Base-by-base conservation (phyloP, 1,284 basidiomycete genomes). In the Tetrapyrgos nigripes region DNA sequence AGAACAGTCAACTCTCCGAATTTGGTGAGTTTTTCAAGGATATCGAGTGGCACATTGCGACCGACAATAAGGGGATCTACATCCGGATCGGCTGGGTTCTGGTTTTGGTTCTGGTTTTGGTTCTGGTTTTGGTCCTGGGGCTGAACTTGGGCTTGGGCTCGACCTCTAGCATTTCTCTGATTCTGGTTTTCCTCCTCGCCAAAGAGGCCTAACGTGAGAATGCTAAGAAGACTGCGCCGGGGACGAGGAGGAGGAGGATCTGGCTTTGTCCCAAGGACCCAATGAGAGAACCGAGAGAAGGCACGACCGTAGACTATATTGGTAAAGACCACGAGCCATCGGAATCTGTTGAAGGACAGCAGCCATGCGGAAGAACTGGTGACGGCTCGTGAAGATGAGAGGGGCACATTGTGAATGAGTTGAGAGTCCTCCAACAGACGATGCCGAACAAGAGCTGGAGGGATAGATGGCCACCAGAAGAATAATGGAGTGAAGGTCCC, bases 381-480 rank as follows among this genome's bases (percentile, higher is more conserved):
- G 44, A 46, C 29, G 21, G 27, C 23, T 19, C 43, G 37, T 26
- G 45, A 35, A 35, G 46, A 44, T 19, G 50, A 46, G 26, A 45
- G 27, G 31, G 35, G 27, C 3, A 46, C 21, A 31, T 31, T 43
- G 21, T 53, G 46, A 13, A 61, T 54, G 17, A 45, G 26, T 17
- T 26, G 50, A 4, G 55, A 61, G 23, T 61, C 33, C 17, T 33
- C 33, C 21, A 50, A 3, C 8, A 61, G 48, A 24, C 40, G 50
- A 31, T 46, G 37, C 14, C 52, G 55, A 1, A 55, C 55, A 3
- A 55, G 29, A 44, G 17, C 46, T 44, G 59, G 55, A 21, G 59
- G 59, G 9, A 53, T 27, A 11, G 51, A 35, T 5, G 59, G 55
- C 59, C 59, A 61, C 8, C 53, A 19, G 21, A 61, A 54, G 55